These are phyloP conservation scores for Populus hybrid DNA, from an alignment of 441 rosid species.

Conservation along the genomic window DNA sequence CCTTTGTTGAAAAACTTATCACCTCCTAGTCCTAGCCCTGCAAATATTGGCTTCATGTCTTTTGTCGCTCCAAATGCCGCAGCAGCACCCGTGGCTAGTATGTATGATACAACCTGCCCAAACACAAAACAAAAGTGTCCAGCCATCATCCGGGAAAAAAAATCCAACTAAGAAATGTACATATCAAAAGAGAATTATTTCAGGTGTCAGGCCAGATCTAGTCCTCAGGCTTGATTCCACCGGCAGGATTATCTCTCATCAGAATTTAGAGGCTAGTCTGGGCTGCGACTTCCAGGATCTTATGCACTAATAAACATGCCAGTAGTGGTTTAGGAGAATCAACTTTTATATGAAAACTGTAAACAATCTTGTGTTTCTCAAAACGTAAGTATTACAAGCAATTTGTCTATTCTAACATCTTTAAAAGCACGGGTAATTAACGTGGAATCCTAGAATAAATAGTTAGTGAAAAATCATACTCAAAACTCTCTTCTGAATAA, in stretches of 20 bases:
- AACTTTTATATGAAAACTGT: not conserved
- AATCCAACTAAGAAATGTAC: not conserved
- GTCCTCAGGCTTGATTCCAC: no score
- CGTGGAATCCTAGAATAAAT: not conserved
- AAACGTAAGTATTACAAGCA: no score
- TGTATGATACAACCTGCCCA: not conserved
- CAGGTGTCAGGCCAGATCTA: no score
- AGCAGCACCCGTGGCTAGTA: not conserved
- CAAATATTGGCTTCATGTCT: not conserved
- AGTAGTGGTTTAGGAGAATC: not conserved
- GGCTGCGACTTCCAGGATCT: no score
- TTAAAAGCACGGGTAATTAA: no score
- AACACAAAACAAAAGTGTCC: not conserved
- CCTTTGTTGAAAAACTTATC: conserved; percentile 41
- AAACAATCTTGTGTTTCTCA: no score
- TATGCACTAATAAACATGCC: no score
- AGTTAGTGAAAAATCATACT: not conserved
- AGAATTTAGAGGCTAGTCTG: no score
- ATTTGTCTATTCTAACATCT: no score
- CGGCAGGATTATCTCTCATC: no score
- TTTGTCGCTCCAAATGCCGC: not conserved
- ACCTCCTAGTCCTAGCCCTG: not conserved
- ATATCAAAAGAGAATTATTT: no score
- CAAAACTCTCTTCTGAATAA: not conserved
- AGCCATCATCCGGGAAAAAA: not conserved